Evolutionary conservation across 768 basidiomycete genomes (phyloP).

Genomic region (Chalciporus sphaerocephalus): DNA sequence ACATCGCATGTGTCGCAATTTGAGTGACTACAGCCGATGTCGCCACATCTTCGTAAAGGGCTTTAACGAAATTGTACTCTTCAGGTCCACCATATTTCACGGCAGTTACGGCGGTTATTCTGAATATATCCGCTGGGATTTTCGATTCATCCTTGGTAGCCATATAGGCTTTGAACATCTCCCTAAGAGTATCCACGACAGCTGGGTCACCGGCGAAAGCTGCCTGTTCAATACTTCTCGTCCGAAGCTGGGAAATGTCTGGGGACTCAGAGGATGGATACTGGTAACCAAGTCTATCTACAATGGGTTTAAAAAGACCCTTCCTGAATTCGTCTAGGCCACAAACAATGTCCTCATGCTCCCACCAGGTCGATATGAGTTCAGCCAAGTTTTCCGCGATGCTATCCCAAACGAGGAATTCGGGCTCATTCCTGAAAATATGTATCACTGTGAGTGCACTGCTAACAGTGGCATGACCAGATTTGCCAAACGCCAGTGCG

Average conservation of each 20-base stretch:
- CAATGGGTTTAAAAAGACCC: conserved; percentile 66
- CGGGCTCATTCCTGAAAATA: conserved; percentile 66
- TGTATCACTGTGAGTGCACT: conserved; percentile 71
- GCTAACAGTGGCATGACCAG: conserved; percentile 77
- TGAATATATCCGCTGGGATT: too few relatives aligned
- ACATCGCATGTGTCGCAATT: too few relatives aligned
- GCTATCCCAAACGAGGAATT: conserved; percentile 79
- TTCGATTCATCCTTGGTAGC: too few relatives aligned
- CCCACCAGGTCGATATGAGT: conserved; percentile 78
- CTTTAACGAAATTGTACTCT: too few relatives aligned
- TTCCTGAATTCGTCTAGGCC: conserved; percentile 57
- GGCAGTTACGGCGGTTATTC: too few relatives aligned
- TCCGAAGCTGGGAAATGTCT: conserved; percentile 37
- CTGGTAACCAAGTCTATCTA: too few relatives aligned
- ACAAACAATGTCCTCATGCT: conserved; percentile 52
- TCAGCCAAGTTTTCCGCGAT: conserved; percentile 53
- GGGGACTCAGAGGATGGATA: too few relatives aligned
- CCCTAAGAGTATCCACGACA: too few relatives aligned
- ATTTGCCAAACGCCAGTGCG: conserved; percentile 71
- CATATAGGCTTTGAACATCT: too few relatives aligned
- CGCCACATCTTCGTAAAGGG: too few relatives aligned
- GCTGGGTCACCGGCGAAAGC: conserved; percentile 40
- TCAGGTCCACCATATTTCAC: too few relatives aligned
- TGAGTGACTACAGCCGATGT: too few relatives aligned
- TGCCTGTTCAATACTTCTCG: conserved; percentile 61